These are phyloP conservation scores for Chamaecyparis obtusa DNA, from an alignment of 75 land plant genomes.

Conservation along the genomic window DNA sequence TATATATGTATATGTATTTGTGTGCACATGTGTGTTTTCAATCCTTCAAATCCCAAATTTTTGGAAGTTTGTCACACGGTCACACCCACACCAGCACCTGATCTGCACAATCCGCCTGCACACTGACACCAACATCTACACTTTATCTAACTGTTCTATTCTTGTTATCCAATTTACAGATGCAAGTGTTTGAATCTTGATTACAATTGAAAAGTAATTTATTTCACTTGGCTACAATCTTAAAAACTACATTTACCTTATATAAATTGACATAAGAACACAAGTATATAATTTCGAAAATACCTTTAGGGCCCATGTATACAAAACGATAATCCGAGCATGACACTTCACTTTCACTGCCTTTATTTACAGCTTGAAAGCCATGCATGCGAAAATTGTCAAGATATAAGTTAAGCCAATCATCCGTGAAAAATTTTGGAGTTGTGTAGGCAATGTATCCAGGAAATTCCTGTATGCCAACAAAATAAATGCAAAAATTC, in stretches of 20 bases:
- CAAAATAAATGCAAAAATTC: neutral
- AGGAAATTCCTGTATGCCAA: constrained; percentile 67
- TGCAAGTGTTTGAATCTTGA: neutral
- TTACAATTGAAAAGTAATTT: neutral
- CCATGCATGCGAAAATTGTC: constrained; percentile 51
- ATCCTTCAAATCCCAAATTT: neutral
- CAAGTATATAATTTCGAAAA: neutral
- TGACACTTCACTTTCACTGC: constrained; percentile 34
- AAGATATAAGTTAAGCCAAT: constrained; percentile 82
- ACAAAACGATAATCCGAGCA: constrained; percentile 93
- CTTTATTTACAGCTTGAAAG: constrained; percentile 12
- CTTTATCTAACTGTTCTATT: neutral
- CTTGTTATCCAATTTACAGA: neutral
- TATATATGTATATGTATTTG: neutral
- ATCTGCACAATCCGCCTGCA: neutral
- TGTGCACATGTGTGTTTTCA: neutral
- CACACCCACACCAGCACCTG: neutral
- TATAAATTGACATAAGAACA: neutral
- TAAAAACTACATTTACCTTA: neutral
- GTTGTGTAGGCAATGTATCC: constrained; percentile 65
- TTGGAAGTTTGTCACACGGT: neutral
- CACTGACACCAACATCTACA: neutral
- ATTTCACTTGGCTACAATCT: neutral
- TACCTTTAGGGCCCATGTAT: constrained; percentile 93
- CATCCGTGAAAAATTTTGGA: constrained; percentile 69